Percentiles rank a stretch among this genome's conserved stretches.
Evolutionary conservation across 208 protist genomes (phyloP).

Genomic region (Trypanosoma mega): DNA sequence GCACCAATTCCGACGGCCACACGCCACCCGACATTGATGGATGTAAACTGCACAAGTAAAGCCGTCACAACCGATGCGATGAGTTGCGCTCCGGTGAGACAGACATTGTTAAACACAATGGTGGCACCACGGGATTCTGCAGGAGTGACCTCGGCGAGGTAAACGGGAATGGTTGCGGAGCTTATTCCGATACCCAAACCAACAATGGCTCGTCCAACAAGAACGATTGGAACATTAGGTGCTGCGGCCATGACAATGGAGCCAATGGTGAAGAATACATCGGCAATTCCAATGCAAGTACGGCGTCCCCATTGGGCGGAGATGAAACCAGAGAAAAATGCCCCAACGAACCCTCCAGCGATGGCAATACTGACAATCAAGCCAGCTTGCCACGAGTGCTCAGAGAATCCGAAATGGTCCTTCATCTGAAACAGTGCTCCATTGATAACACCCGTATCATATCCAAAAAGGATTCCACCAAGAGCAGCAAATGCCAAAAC

Average conservation of each 20-base stretch:
- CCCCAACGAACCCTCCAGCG: conserved; percentile 80
- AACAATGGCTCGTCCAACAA: conserved; percentile 81
- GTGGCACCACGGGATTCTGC: conserved; percentile 71
- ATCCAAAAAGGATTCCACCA: conserved; percentile 92
- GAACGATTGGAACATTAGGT: conserved; percentile 55
- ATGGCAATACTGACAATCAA: conserved; percentile 89
- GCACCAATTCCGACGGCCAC: conserved; percentile 83
- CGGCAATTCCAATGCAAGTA: conserved; percentile 64
- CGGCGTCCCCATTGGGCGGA: conserved; percentile 72
- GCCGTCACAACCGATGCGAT: conserved; percentile 70
- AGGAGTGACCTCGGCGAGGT: conserved; percentile 87
- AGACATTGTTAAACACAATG: conserved; percentile 90
- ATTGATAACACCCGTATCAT: conserved; percentile 92
- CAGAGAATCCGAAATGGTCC: conserved; percentile 80
- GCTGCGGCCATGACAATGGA: conserved; percentile 77
- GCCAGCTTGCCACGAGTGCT: conserved; percentile 74
- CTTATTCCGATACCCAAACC: conserved; percentile 87
- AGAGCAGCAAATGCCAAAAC: conserved; percentile 85
- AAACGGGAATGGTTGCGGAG: conserved; percentile 90
- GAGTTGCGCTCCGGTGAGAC: conserved; percentile 84
- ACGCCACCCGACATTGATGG: conserved; percentile 85
- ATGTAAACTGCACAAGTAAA: conserved; percentile 70
- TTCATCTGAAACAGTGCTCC: conserved; percentile 92
- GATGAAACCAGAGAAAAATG: conserved; percentile 70
- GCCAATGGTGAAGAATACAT: conserved; percentile 81